Percentiles rank a stretch among this genome's conserved stretches.
Evolutionary conservation across 768 basidiomycete genomes (phyloP).

Genomic region (Leccinum uliginosum): DNA sequence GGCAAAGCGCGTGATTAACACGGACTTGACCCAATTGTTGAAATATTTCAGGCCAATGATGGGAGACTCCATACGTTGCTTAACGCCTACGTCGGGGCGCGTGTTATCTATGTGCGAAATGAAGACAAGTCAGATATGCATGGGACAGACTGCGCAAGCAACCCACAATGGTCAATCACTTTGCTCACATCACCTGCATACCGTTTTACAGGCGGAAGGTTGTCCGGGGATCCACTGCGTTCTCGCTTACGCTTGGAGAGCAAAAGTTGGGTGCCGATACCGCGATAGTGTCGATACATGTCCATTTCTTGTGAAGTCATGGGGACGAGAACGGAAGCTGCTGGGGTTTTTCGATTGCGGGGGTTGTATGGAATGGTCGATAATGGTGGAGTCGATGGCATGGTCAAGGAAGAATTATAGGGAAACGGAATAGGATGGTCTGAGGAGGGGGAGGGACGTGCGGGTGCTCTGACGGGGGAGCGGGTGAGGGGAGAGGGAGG

Average conservation of each 20-base stretch:
- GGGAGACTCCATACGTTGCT: constrained; percentile 80
- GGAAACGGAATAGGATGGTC: constrained; percentile 21
- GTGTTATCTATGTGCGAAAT: constrained; percentile 65
- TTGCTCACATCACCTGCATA: constrained; percentile 65
- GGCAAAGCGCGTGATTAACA: constrained; percentile 87
- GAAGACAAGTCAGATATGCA: constrained; percentile 4
- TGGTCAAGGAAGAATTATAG: constrained; percentile 31
- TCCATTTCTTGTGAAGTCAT: constrained; percentile 61
- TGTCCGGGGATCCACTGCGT: constrained; percentile 35
- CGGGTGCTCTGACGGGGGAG: constrained; percentile 23
- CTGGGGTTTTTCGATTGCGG: constrained; percentile 53
- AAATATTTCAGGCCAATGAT: constrained; percentile 97
- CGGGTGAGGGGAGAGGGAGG: constrained; percentile 30
- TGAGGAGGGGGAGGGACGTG: constrained; percentile 37
- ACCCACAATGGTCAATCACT: constrained; percentile 76
- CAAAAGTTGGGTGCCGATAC: constrained; percentile 52
- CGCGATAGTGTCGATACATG: constrained; percentile 51
- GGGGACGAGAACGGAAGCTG: constrained; percentile 59
- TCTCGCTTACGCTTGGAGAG: constrained; percentile 50
- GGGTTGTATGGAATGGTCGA: constrained; percentile 62
- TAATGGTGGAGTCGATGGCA: constrained; percentile 24
- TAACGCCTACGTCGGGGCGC: constrained; percentile 86
- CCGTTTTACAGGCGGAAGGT: constrained; percentile 44
- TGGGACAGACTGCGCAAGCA: constrained; percentile 1
- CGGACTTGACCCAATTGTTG: constrained; percentile 99